A percentile compares a stretch with the other conserved stretches of the same genome.
These are phyloP conservation scores for Coniochaeta hoffmannii DNA, from an alignment of 2,329 filamentous ascomycete species.

Conservation along the genomic window DNA sequence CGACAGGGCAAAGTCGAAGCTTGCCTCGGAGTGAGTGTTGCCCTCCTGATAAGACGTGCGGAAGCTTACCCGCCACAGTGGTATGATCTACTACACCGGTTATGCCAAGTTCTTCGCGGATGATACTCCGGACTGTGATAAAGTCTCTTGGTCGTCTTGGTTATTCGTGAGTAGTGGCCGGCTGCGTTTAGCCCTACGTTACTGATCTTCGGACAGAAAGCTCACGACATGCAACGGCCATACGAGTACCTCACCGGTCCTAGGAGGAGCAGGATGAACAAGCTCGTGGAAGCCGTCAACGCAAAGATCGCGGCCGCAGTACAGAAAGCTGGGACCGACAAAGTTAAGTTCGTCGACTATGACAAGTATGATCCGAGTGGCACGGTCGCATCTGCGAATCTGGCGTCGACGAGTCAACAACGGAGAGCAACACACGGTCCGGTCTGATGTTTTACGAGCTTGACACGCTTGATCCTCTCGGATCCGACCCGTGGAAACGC, in stretches of 20 bases:
- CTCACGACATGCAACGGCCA: no score
- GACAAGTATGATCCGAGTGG: neutral
- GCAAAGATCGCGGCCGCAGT: no score
- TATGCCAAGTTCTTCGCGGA: neutral
- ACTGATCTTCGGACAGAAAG: no score
- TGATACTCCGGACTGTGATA: neutral
- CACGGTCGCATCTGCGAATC: constrained; percentile 1
- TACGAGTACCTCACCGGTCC: no score
- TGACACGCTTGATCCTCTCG: constrained; percentile 10
- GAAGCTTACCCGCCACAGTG: no score
- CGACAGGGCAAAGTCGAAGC: no score
- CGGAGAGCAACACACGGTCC: constrained; percentile 4
- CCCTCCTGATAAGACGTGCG: neutral
- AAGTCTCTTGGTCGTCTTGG: constrained; percentile 1
- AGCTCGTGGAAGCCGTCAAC: no score
- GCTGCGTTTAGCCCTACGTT: no score
- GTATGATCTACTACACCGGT: neutral
- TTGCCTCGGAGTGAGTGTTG: neutral
- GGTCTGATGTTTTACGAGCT: constrained; percentile 13
- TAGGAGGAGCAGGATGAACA: no score
- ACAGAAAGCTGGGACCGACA: neutral
- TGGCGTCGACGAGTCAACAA: constrained; percentile 4
- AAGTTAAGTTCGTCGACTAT: constrained; percentile 3
- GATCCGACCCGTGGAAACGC: constrained; percentile 11
- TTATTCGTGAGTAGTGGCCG: neutral